These are phyloP conservation scores for Gnomoniopsis smithogilvyi DNA, from an alignment of 2,329 filamentous ascomycete species.

Conservation along the genomic window DNA sequence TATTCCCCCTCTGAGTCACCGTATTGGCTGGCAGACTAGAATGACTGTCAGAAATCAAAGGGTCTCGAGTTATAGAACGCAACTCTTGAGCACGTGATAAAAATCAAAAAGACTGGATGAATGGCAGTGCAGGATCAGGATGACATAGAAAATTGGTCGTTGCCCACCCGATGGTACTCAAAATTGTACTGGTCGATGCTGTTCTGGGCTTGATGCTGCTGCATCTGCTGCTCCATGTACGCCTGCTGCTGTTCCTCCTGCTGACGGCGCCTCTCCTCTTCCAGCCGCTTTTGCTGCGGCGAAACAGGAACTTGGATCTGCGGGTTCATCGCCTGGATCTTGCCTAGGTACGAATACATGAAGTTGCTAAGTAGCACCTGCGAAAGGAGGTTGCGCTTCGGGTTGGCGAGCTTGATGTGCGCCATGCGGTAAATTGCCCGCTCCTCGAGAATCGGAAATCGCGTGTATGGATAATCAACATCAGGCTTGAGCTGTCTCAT, in stretches of 20 bases:
- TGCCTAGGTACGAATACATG: slow-evolving; percentile 98
- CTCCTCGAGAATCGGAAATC: slow-evolving; percentile 93
- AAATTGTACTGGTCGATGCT: slow-evolving; percentile 29
- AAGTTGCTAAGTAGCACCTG: slow-evolving; percentile 98
- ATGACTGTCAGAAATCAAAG: neutral
- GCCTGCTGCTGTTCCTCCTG: slow-evolving; percentile 40
- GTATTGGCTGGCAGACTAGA: slow-evolving; percentile 28
- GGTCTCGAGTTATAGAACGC: neutral
- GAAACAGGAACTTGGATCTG: slow-evolving; percentile 88
- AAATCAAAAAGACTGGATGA: neutral
- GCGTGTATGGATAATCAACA: slow-evolving; percentile 92
- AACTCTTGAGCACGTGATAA: neutral
- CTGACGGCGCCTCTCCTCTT: slow-evolving; percentile 48
- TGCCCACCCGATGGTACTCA: slow-evolving; percentile 34
- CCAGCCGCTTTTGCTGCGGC: slow-evolving; percentile 47
- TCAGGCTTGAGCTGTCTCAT: slow-evolving; percentile 73
- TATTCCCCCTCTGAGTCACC: slow-evolving; percentile 29
- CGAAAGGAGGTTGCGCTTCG: slow-evolving; percentile 83
- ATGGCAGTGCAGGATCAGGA: neutral
- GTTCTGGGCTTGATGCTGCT: slow-evolving; percentile 27
- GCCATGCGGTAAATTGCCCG: slow-evolving; percentile 98
- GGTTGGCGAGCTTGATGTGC: slow-evolving; percentile 98
- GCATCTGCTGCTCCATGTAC: slow-evolving; percentile 40
- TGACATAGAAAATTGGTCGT: neutral
- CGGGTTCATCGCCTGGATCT: slow-evolving; percentile 98